Conservation (phyloP, 805 yeast species). For the Saccharomycopsis fibuligera region DNA sequence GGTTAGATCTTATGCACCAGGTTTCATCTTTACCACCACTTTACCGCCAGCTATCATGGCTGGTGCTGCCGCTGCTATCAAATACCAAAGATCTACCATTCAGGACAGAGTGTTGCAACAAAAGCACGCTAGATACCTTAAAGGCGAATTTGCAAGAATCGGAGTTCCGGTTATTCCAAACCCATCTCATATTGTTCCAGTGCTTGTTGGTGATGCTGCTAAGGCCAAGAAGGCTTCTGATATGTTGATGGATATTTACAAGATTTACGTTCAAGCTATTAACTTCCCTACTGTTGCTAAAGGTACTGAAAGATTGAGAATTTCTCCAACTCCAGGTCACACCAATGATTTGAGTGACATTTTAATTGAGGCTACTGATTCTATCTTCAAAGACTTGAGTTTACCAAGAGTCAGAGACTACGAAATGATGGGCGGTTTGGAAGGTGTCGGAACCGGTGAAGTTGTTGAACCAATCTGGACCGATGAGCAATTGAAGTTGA, state of each 20-base stretch:
- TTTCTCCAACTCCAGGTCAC: constrained; percentile 99
- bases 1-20: constrained; percentile 95
- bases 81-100: constrained; percentile 73
- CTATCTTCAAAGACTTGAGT: constrained; percentile 67
- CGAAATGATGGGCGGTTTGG: constrained; percentile 76
- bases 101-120: constrained; percentile 81
- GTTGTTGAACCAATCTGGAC: constrained; percentile 79
- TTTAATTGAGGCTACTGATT: constrained; percentile 72
- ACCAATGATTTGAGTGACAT: constrained; percentile 66
- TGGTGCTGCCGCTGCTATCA: constrained; percentile 82
- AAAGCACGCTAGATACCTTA: constrained; percentile 77
- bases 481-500: constrained; percentile 61
- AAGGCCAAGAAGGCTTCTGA: constrained; percentile 91
- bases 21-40: constrained; percentile 94
- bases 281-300: constrained; percentile 97
- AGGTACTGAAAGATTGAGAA: constrained; percentile 92
- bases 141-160: constrained; percentile 53
- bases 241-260: constrained; percentile 71
- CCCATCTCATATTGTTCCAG: constrained; percentile 96
- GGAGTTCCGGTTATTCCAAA: constrained; percentile 97
- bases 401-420: constrained; percentile 75
- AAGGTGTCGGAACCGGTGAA: constrained; percentile 69
- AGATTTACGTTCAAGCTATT: constrained; percentile 95
- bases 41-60: constrained; percentile 98
- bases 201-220: constrained; percentile 89